Base-by-base conservation (phyloP, 805 yeast genomes). In the Candida germanica region DNA sequence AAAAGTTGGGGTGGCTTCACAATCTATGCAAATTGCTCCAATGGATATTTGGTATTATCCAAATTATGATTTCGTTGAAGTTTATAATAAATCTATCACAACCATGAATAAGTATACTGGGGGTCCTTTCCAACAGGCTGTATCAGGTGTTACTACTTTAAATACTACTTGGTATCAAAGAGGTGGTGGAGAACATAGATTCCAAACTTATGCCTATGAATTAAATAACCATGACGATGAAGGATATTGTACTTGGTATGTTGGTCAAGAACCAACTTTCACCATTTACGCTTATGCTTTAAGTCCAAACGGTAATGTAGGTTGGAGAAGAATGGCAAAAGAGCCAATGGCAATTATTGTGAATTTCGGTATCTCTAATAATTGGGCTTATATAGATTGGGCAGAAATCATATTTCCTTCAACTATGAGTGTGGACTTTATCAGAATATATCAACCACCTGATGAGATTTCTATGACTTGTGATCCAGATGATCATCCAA, bases 341-440 rank as follows among this genome's bases (percentile, higher is more conserved):
- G 98, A 91, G 56, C 98, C 98, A 46, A 88, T 91, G 97, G 74
- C 95, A 2, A 73, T 91, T 42, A 64, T 91, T 46, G 53, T 91
- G 70, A 91, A 91, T 59, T 63, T 91, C 64, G 98, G 96, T 70
- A 66, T 91, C 35, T 89, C 97, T 11, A 83, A 81, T 51, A 83
- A 79, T 42, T 91, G 98, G 98, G 86, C 93, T 6, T 87, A 85
- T 59, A 91, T 91, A 43, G 91, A 88, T 63, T 91, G 96, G 96
- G 77, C 79, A 29, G 67, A 79, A 4, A 66, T 88, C 40, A 62
- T 63, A 30, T 91, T 91, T 75, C 98, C 98, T 2, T 75, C 75
- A 10, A 71, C 75, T 1, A 69, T 89, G 80, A 67, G 77, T 39
- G 64, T 91, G 29, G 97, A 91, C 58, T 86, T 83, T 51, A 95